Evolutionary conservation across 495 filamentous ascomycete genomes (phyloP).

Genomic region (Umbilicaria muhlenbergii): DNA sequence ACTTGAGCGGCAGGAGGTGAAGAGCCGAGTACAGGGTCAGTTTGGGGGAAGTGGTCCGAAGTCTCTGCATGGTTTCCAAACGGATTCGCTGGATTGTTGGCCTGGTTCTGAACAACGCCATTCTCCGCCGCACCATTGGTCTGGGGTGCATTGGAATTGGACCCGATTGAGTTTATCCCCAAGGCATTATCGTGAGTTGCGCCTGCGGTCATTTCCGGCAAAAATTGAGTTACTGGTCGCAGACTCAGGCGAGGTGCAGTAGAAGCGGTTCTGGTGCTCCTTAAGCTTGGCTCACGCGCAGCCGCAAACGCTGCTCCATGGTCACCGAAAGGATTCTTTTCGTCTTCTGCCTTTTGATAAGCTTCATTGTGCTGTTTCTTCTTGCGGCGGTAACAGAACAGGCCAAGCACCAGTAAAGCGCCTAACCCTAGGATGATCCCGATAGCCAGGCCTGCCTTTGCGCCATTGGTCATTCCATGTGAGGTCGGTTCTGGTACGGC

Average conservation of each 20-base stretch:
- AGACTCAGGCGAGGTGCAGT: constrained; percentile 65
- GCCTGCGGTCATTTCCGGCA: constrained; percentile 44
- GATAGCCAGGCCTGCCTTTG: constrained; percentile 73
- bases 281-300: constrained; percentile 24
- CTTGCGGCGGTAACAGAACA: constrained; percentile 53
- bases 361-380: constrained; percentile 38
- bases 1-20: constrained; percentile 2
- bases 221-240: constrained; percentile 76
- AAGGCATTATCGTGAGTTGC: constrained; percentile 24
- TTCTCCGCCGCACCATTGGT: constrained; percentile 8
- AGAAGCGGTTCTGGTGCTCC: constrained; percentile 27
- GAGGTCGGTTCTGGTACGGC: constrained; percentile 14
- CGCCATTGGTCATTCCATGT: constrained; percentile 42
- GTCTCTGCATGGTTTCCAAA: constrained; percentile 34
- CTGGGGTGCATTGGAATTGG: constrained; percentile 16
- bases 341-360: constrained; percentile 33
- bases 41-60: constrained; percentile 12
- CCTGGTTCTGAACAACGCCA: constrained; percentile 18
- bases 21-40: constrained; percentile 3
- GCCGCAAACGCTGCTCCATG: constrained; percentile 16
- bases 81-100: constrained; percentile 34
- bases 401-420: constrained; percentile 39
- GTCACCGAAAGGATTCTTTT: constrained; percentile 30
- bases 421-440: constrained; percentile 55
- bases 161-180: constrained; percentile 25